phyloP scores from a whole-genome alignment of 2,329 filamentous ascomycete genomes.

The Fusarium keratoplasticum region DNA sequence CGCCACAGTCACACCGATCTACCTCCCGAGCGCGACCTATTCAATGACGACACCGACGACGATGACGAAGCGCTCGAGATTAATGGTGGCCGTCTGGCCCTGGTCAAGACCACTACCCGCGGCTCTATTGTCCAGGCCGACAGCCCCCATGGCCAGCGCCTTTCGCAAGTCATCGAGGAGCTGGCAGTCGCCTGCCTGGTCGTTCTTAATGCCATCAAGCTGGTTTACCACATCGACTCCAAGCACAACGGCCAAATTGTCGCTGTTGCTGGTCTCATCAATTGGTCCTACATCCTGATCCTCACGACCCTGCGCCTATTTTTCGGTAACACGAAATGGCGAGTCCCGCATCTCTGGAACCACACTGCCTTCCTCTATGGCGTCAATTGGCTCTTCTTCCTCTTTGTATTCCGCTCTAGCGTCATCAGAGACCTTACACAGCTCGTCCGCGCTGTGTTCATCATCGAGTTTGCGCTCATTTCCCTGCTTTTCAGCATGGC shows the following conservation, averaged over 20 bases:
- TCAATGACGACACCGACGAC: constrained; percentile 62
- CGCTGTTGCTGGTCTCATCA: constrained; percentile 74
- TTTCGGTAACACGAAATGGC: constrained; percentile 73
- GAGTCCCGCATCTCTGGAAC: constrained; percentile 84
- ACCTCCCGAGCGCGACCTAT: constrained; percentile 57
- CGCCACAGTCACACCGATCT: constrained; percentile 63
- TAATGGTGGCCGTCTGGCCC: constrained; percentile 65
- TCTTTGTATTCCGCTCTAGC: constrained; percentile 85
- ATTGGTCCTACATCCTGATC: constrained; percentile 84
- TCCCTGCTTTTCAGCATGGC: constrained; percentile 81
- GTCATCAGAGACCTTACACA: constrained; percentile 77
- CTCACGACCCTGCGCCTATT: constrained; percentile 79
- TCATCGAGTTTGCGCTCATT: constrained; percentile 79
- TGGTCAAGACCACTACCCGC: constrained; percentile 71
- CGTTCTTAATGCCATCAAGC: constrained; percentile 73
- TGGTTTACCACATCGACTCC: constrained; percentile 68
- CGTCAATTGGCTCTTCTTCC: constrained; percentile 80
- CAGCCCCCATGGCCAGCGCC: constrained; percentile 78
- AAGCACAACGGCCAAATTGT: constrained; percentile 68
- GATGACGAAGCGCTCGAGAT: constrained; percentile 69
- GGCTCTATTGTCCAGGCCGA: constrained; percentile 78
- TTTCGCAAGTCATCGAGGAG: constrained; percentile 79
- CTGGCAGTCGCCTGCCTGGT: constrained; percentile 79
- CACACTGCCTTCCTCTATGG: constrained; percentile 90
- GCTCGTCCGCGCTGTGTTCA: constrained; percentile 71